Evolutionary conservation across 805 yeast species (phyloP), one percentile per base, ranked within the genome.

Genomic region (Starmerella floris): DNA sequence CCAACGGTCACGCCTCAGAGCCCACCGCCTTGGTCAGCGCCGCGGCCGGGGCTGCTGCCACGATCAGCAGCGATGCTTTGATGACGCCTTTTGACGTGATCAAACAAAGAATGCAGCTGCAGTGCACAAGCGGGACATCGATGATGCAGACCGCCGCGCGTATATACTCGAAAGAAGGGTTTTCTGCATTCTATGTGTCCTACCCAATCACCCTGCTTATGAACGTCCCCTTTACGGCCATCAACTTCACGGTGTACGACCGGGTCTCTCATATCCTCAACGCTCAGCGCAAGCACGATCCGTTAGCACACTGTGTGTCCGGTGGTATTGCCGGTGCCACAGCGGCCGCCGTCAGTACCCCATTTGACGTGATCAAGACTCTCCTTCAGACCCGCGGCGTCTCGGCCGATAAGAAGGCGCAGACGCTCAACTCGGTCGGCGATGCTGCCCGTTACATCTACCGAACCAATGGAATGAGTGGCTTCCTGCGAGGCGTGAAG

Each of bases 51-150:
- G 80, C 85, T 10, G 77, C 82, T 9, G 97, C 95, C 16, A 88
- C 96, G 3, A 75, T 76, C n/a, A 82, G 91, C 1, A 78, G 88
- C 3, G 97, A 88, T 62, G 95, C 95, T 2, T 68, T 91, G 52
- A 88, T 88, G 97, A 88, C 91, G 49, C 98, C 98, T 25, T 88
- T 88, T 56, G 98, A 88, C 57, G 93, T 88, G 23, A 66, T 91
- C 44, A 88, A 88, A 60, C 98, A 88, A 65, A 72, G 97, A 62
- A 85, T 88, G 94, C 98, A 88, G 62, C 55, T 72, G 27, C 44
- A 44, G 35, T 44, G 40, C 43, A 43, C 23, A 2, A 26, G 41
- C 32, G 38, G 62, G 60, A 23, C 46, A 15, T 59, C 62, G 34
- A 47, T 58, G 15, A 25, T 37, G 11, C 31, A 37, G 11, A 52